Evolutionary conservation across 208 protist species (phyloP).

Genomic region (Herpetomonas muscarum): DNA sequence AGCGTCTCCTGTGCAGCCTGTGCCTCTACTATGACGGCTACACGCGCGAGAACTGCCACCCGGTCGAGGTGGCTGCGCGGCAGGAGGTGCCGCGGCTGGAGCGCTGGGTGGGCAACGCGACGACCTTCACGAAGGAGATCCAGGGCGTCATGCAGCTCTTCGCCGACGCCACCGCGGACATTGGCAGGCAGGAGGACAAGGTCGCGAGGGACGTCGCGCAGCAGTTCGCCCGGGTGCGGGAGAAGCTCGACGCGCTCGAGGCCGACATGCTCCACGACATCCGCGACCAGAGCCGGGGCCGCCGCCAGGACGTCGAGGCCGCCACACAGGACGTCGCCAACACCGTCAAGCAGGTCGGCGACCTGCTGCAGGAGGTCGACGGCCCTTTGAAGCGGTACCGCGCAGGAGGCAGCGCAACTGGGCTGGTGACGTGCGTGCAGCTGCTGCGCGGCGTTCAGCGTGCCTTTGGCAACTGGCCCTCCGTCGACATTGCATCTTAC

Average conservation of each 20-base stretch:
- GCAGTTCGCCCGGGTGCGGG: constrained; percentile 34
- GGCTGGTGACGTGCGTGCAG: constrained; percentile 23
- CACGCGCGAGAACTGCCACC: constrained; percentile 55
- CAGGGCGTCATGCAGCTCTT: constrained; percentile 48
- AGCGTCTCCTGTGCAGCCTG: constrained; percentile 66
- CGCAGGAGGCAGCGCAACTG: constrained; percentile 19
- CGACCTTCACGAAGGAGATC: constrained; percentile 61
- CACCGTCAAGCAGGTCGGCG: constrained; percentile 40
- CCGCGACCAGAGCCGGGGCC: constrained; percentile 21
- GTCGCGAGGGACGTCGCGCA: constrained; percentile 31
- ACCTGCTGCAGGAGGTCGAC: constrained; percentile 31
- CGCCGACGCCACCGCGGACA: constrained; percentile 43
- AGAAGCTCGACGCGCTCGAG: constrained; percentile 43
- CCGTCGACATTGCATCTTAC: constrained; percentile 50
- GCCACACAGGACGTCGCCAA: constrained; percentile 27
- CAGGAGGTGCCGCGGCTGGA: constrained; percentile 43
- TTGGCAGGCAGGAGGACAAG: constrained; percentile 24
- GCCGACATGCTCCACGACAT: constrained; percentile 31
- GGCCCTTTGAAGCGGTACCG: constrained; percentile 34
- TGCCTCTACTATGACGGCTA: constrained; percentile 80
- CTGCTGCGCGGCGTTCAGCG: constrained; percentile 45
- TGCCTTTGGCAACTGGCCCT: constrained; percentile 51
- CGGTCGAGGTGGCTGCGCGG: constrained; percentile 45
- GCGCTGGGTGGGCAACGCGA: constrained; percentile 56
- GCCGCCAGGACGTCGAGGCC: constrained; percentile 24